Percentiles rank a stretch among this genome's conserved stretches.
These are phyloP conservation scores for Rhytidiadelphus loreus DNA, from an alignment of 225 moss, liverwort and hornwort genomes.

Conservation along the genomic window DNA sequence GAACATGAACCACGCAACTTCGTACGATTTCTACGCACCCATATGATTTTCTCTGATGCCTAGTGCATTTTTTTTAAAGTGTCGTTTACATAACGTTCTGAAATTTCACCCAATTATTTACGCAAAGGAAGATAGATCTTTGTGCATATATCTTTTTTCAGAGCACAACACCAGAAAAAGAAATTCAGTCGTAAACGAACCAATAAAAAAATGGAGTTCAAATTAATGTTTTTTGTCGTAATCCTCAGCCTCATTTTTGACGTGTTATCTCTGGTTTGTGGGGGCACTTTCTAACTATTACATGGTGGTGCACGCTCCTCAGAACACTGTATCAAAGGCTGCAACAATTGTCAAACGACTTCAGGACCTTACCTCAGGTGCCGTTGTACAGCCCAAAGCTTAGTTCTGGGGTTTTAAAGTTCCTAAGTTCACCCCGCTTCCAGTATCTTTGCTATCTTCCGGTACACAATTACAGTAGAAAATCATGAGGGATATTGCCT, in stretches of 20 bases:
- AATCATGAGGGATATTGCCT: neutral
- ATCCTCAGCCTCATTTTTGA: neutral
- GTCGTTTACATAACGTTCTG: neutral
- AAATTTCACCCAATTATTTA: neutral
- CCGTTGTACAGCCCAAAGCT: neutral
- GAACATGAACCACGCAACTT: neutral
- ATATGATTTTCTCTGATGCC: neutral
- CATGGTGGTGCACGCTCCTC: slow-evolving; percentile 15
- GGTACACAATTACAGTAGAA: neutral
- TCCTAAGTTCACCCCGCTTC: neutral
- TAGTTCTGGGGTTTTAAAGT: neutral
- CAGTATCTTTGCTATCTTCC: neutral
- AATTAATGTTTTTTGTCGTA: neutral
- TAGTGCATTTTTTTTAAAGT: neutral
- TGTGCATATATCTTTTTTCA: neutral
- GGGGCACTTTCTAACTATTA: neutral
- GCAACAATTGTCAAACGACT: slow-evolving; percentile 62
- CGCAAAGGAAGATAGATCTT: neutral
- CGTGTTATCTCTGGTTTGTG: neutral
- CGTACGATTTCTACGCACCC: slow-evolving; percentile 6
- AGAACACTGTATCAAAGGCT: slow-evolving; percentile 41
- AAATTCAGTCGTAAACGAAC: neutral
- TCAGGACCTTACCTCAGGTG: slow-evolving; percentile 75
- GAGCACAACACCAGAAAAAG: neutral
- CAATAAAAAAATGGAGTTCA: neutral